Evolutionary conservation across 2,329 filamentous ascomycete species (phyloP), one percentile per base, ranked within the genome.

Genomic region (Neonectria hederae): DNA sequence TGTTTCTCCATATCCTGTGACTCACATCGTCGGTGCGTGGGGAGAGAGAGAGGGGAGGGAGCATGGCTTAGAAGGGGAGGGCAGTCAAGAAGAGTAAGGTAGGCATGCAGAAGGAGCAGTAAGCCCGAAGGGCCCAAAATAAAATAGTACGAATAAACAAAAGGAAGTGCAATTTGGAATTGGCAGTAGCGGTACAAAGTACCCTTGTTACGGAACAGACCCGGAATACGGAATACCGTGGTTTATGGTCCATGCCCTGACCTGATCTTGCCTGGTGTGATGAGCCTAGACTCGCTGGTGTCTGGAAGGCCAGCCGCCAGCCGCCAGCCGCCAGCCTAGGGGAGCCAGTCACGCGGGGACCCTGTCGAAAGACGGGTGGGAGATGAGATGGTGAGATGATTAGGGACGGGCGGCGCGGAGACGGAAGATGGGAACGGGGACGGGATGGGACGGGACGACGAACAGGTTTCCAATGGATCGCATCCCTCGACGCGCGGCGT

Each of bases 1-100:
- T 69, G 62, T 60, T 72, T 66, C 62, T 67, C 58, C 57, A 62
- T 66, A 66, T 69, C 68, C 64, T 74, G 72, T 74, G 72, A 74
- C 72, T 74, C 72, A 74, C 63, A 70, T 60, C 57, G 60, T 69
- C 55, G 54, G 65, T 69, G 69, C 68, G 65, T 59, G 54, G 28
- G 57, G 59, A 66, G 53, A 53, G 30, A 55, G 38, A 59, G 30
- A 55, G 38, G 57, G 52, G 49, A 54, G 54, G 60, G 53, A 55
- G 54, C 38, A 68, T 54, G 30, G 35, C 43, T 40, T 49, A n/a
- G 32, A 55, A 62, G 46, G 55, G 46, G 35, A 61, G 54, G 28
- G 45, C 30, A 54, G 46, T 48, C 35, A 30, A 48, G 30, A 30
- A 48, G 22, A 60, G 28, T n/a, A 51, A 21, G 38, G 43, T n/a